A percentile compares a stretch with the other conserved stretches of the same genome.
Conservation (phyloP, 441 rosid species). For the Bocquillonia castaneifolia region DNA sequence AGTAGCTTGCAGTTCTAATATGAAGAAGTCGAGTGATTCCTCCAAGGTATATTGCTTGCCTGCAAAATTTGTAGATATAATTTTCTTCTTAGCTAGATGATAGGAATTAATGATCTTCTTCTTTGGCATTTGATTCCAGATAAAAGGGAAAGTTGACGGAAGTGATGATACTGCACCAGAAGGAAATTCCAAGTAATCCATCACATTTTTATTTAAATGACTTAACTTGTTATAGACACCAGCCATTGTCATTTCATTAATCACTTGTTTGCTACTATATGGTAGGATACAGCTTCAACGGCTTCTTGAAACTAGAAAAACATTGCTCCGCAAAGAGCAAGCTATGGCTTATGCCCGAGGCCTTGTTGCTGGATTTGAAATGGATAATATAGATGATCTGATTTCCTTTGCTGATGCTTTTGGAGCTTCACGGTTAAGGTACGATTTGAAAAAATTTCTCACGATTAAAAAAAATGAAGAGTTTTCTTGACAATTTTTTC, state of each 20-base stretch:
- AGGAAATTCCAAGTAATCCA: constrained; percentile 66
- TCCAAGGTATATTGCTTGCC: constrained; percentile 36
- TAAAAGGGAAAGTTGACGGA: constrained; percentile 36
- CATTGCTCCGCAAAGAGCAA: constrained; percentile 65
- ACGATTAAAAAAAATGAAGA: not conserved
- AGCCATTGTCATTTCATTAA: constrained; percentile 10
- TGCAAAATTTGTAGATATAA: not conserved
- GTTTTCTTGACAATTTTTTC: not conserved
- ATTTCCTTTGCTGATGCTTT: constrained; percentile 64
- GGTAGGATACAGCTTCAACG: constrained; percentile 67
- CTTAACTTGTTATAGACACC: not conserved
- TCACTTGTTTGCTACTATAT: constrained; percentile 16
- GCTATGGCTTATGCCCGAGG: constrained; percentile 89
- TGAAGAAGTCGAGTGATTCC: constrained; percentile 45
- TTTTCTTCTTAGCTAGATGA: constrained; percentile 4
- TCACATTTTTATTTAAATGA: constrained; percentile 1
- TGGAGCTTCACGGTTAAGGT: constrained; percentile 76
- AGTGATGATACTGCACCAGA: constrained; percentile 33
- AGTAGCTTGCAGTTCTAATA: constrained; percentile 19
- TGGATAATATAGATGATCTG: constrained; percentile 63
- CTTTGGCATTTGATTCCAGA: constrained; percentile 23
- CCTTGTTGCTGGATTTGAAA: constrained; percentile 69
- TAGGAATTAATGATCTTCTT: constrained; percentile 16
- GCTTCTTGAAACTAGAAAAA: constrained; percentile 60
- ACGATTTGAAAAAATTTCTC: constrained; percentile 1